Conservation (phyloP, 2,329 filamentous ascomycete species). For the Rosellinia necatrix region DNA sequence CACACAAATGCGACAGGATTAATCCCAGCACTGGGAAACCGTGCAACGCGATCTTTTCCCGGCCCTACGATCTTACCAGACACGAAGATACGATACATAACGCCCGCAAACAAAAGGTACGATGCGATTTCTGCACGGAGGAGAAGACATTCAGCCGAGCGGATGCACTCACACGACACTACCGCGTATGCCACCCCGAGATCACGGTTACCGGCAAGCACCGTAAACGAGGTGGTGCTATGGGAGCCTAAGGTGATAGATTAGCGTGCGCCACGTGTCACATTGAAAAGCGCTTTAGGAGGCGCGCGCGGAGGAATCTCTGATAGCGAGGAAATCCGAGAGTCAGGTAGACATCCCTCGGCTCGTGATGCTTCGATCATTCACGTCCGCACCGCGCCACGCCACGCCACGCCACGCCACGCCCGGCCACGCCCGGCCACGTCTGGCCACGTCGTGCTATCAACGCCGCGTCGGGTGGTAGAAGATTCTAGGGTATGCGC, state of each 20-base stretch:
- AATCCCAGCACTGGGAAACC: conserved; percentile 95
- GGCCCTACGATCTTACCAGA: conserved; percentile 93
- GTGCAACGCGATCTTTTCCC: conserved; percentile 91
- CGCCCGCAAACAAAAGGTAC: conserved; percentile 88
- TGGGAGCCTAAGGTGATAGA: background rate
- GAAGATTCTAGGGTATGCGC: conserved; percentile 16
- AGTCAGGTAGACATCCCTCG: background rate
- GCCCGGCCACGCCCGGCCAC: background rate
- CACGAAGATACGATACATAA: conserved; percentile 99
- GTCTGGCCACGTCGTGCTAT: conserved; percentile 17
- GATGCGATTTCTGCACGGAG: conserved; percentile 89
- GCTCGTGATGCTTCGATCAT: conserved; percentile 4
- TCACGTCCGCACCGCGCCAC: too few species aligned
- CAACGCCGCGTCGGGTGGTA: conserved; percentile 12
- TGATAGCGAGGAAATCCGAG: background rate
- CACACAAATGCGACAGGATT: conserved; percentile 89
- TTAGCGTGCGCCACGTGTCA: conserved; percentile 9
- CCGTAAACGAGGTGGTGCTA: conserved; percentile 43
- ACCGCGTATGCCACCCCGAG: conserved; percentile 91
- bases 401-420: too few species aligned
- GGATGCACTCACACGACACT: conserved; percentile 91
- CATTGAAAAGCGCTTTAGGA: too few species aligned
- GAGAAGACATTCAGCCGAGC: conserved; percentile 97
- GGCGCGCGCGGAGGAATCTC: too few species aligned
- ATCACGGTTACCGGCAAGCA: conserved; percentile 76